Conservation (phyloP, 106 monocot species). For the Acorus gramineus region DNA sequence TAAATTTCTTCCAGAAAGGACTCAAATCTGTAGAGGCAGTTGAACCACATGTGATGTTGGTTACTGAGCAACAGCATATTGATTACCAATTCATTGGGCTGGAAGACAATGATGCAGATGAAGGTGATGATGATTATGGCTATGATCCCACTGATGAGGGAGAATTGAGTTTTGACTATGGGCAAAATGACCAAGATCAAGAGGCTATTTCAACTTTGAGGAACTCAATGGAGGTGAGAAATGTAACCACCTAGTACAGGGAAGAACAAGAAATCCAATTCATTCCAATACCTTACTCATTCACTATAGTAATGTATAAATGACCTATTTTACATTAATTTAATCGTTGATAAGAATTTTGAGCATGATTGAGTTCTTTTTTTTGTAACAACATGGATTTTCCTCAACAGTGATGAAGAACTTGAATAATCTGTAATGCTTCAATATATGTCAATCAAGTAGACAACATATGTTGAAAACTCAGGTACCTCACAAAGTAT, state of each 20-base stretch:
- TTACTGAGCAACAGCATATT: constrained; percentile 13
- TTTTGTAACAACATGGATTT: no score
- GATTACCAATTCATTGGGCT: constrained; percentile 13
- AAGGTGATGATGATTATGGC: constrained; percentile 20
- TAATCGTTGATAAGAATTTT: no score
- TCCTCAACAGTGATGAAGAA: no score
- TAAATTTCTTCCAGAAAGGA: constrained; percentile 15
- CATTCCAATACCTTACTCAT: no score
- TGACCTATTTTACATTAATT: no score
- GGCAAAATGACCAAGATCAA: constrained; percentile 26
- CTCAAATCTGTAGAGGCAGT: constrained; percentile 9
- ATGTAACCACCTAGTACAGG: neutral
- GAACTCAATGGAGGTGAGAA: constrained; percentile 63
- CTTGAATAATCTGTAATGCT: no score
- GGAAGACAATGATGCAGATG: constrained; percentile 5
- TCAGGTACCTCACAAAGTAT: no score
- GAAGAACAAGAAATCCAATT: no score
- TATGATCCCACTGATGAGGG: constrained; percentile 26
- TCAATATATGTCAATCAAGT: no score
- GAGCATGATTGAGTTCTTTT: no score
- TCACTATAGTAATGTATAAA: no score
- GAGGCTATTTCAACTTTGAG: constrained; percentile 26
- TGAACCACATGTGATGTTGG: constrained; percentile 12
- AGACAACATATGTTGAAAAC: no score
- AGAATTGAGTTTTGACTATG: constrained; percentile 41